Percentiles rank a stretch among this genome's conserved stretches.
Conservation (phyloP, 306 rosid genomes). For the Hippophae tibetana region DNA sequence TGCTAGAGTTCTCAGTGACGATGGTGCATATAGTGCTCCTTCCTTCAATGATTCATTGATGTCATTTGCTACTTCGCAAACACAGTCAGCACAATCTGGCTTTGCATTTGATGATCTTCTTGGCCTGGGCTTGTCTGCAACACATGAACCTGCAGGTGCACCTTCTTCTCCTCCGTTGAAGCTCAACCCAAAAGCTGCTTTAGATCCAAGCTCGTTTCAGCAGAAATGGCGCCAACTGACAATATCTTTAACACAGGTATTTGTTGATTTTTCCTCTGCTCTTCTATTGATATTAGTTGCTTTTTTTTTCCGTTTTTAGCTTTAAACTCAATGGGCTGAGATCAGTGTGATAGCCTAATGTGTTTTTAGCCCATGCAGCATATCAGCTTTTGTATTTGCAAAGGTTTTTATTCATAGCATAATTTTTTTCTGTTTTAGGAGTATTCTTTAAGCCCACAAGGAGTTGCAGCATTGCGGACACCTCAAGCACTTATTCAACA, state of each 20-base stretch:
- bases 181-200: conserved; percentile 72
- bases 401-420: background rate
- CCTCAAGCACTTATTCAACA: conserved; percentile 66
- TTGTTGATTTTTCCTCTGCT: conserved; percentile 7
- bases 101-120: conserved; percentile 83
- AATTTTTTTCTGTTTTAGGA: conserved; percentile 42
- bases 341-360: too few relatives aligned
- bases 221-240: conserved; percentile 99
- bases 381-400: background rate
- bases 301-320: background rate
- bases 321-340: background rate
- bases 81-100: conserved; percentile 47
- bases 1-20: conserved; percentile 44
- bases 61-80: conserved; percentile 45
- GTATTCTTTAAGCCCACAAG: conserved; percentile 53
- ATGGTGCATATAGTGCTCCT: conserved; percentile 81
- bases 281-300: conserved; percentile 6
- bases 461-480: conserved; percentile 49
- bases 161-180: conserved; percentile 67
- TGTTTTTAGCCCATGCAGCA: background rate
- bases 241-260: conserved; percentile 63
- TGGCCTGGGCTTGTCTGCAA: conserved; percentile 55
- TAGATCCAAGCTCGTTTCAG: conserved; percentile 89
- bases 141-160: conserved; percentile 38
- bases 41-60: conserved; percentile 46